Percentiles rank a stretch among this genome's conserved stretches.
These are phyloP conservation scores for Sporothrix pseudoabietina DNA, from an alignment of 2,329 filamentous ascomycete species.

Conservation along the genomic window DNA sequence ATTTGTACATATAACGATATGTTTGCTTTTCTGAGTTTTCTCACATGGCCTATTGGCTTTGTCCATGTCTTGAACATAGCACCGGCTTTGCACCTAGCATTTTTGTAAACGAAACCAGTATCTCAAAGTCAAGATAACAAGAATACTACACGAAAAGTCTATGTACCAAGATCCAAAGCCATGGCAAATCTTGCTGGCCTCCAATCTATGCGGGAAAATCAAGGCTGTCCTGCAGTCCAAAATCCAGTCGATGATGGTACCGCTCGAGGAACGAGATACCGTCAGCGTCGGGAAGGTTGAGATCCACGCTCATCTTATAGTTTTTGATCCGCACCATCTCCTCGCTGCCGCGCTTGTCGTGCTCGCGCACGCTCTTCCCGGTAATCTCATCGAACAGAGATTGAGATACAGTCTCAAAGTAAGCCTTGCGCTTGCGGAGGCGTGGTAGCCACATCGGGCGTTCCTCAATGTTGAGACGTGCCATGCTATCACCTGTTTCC, in stretches of 20 bases:
- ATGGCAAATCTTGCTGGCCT: not conserved
- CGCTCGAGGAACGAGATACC: slow-evolving; percentile 6
- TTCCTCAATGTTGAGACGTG: slow-evolving; percentile 30
- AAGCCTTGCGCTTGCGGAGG: slow-evolving; percentile 24
- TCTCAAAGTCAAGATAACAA: not conserved
- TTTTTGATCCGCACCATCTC: not conserved
- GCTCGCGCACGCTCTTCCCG: not conserved
- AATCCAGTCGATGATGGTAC: slow-evolving; percentile 32
- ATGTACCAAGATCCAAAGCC: not conserved
- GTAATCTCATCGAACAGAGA: not conserved
- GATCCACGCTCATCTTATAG: not conserved
- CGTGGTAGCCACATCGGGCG: slow-evolving; percentile 34
- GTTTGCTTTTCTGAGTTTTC: not conserved
- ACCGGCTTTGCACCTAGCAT: not conserved
- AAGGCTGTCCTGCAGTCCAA: slow-evolving; percentile 24
- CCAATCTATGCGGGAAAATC: slow-evolving; percentile 24
- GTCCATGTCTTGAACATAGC: too few species aligned
- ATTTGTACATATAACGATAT: not conserved
- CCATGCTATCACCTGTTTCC: slow-evolving; percentile 40
- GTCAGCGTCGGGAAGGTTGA: not conserved
- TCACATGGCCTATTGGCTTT: not conserved
- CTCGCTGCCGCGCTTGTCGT: not conserved
- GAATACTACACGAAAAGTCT: not conserved
- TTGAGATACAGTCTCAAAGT: not conserved
- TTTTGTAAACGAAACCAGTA: not conserved